Conservation (phyloP, 2,329 filamentous ascomycete species). For the Phyllosticta capitalensis region DNA sequence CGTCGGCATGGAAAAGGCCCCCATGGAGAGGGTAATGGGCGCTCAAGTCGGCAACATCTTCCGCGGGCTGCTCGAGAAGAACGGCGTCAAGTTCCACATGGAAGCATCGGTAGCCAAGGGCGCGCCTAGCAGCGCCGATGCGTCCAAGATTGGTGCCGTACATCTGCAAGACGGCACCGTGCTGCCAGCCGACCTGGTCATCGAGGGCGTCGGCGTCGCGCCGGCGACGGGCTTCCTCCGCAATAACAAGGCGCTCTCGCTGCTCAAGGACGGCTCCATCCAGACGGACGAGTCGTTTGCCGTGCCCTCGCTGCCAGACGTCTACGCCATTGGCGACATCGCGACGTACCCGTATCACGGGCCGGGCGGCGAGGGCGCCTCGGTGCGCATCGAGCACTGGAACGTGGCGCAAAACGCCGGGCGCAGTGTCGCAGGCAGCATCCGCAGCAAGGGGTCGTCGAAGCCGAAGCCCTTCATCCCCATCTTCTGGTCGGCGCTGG, state of each 20-base stretch:
- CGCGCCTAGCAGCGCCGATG: constrained; percentile 56
- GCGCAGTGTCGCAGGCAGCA: constrained; percentile 66
- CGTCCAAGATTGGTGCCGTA: constrained; percentile 68
- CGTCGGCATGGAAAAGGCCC: constrained; percentile 77
- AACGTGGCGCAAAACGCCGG: constrained; percentile 94
- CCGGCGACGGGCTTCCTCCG: constrained; percentile 78
- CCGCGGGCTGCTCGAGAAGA: constrained; percentile 68
- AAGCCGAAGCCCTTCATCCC: constrained; percentile 71
- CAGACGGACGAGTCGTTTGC: constrained; percentile 71
- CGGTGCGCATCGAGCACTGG: constrained; percentile 91
- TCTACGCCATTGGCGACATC: constrained; percentile 92
- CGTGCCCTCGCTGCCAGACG: constrained; percentile 66
- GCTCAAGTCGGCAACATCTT: constrained; percentile 71
- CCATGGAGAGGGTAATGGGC: constrained; percentile 80
- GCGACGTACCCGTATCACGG: constrained; percentile 91
- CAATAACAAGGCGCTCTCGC: constrained; percentile 56
- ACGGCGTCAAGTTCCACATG: constrained; percentile 83
- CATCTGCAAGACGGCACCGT: constrained; percentile 76
- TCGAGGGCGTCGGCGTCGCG: constrained; percentile 80
- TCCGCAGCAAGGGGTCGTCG: constrained; percentile 51
- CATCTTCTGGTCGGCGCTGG: constrained; percentile 93
- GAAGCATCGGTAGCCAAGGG: constrained; percentile 75
- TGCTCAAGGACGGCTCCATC: constrained; percentile 80
- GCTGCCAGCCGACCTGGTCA: constrained; percentile 78
- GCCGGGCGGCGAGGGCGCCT: constrained; percentile 65